Base-by-base conservation (phyloP, 1,284 basidiomycete species). In the Apiotrichum mycotoxinovorans region DNA sequence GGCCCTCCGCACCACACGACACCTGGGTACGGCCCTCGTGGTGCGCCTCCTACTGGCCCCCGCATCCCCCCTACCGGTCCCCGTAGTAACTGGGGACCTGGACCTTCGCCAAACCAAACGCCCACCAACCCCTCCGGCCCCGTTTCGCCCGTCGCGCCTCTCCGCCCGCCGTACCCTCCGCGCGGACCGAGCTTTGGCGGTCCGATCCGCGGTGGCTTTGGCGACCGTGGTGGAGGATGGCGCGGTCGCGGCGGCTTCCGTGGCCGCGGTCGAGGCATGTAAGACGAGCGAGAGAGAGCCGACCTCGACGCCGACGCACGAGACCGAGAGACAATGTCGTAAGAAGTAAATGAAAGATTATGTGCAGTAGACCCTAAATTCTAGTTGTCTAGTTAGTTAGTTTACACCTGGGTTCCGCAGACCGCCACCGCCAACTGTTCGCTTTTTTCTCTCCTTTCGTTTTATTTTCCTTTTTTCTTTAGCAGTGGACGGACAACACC, bases 211-310 rank as follows among this genome's bases (percentile, higher is more conserved):
- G 52, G 52, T 1, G 56, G 53, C 11, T 60, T 60, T 42, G 50
- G 45, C 12, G 58, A 60, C n/a, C 48, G 46, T 20, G 46, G 58
- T 11, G 58, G 57, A 4, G 59, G 43, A 27, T 54, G 34, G 30
- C 44, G 55, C 26, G 49, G 58, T 20, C 45, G 60, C 23, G 52
- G 60, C 3, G 54, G 51, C 20, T 59, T 54, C 30, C 57, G 61
- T 15, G 57, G 61, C 18, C 57, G 61, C 4, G 61, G 61, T 22
- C 51, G 61, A 5, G 56, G 56, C 26, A 58, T 62, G 60, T 58
- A 26, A 46, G 37, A 38, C n/a, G n/a, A n/a, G n/a, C n/a, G n/a
- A n/a, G n/a, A n/a, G n/a, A n/a, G n/a, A n/a, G n/a, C n/a, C n/a
- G n/a, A n/a, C n/a, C n/a, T n/a, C n/a, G n/a, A n/a, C n/a, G n/a